Base-by-base conservation (phyloP, 805 yeast species). In the Schwanniomyces vanrijiae region DNA sequence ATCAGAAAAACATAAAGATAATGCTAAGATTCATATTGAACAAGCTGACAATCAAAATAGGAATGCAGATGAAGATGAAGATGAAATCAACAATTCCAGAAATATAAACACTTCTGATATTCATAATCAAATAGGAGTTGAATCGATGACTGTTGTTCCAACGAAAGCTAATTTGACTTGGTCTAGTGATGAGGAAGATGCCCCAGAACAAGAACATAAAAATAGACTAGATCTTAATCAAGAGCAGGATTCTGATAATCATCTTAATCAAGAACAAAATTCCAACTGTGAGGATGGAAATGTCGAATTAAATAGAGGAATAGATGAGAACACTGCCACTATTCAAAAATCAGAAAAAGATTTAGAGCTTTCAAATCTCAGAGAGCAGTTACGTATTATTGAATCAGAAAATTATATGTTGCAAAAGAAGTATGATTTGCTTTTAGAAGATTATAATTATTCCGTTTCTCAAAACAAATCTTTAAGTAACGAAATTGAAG, bases 111-210 rank as follows among this genome's bases (percentile, higher is more conserved):
- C 51, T 3, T 38, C 51, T 1, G 51, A 48, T 29, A 9, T 47
- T 6, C 45, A 44, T 9, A 53, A 49, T 42, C 58, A 58, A 46
- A 65, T 71, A 22, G 77, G 84, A 1, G 62, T 81, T 13, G 88
- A 82, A 52, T 65, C 86, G 10, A 78, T 87, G 5, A 82, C 85
- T 3, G 84, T 92, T 3, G 81, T 87, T n/a, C 97, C 97, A 0
- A 79, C 86, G 22, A 89, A 87, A 62, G 88, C 96, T 0, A 82
- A 85, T 37, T 75, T 92, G 61, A 84, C 91, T 3, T 94, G 96
- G 90, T 86, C 92, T 13, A 86, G 90, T 45, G 96, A 86, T 54
- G 96, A 86, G 51, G 94, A 85, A 41, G 80, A 73, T 1, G 76
- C 65, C 7, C 67, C 60, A 1, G 46, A 40, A 16, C 20, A 35